These are phyloP conservation scores for Nemania sp. DNA, from an alignment of 2,329 filamentous ascomycete genomes.

Conservation along the genomic window DNA sequence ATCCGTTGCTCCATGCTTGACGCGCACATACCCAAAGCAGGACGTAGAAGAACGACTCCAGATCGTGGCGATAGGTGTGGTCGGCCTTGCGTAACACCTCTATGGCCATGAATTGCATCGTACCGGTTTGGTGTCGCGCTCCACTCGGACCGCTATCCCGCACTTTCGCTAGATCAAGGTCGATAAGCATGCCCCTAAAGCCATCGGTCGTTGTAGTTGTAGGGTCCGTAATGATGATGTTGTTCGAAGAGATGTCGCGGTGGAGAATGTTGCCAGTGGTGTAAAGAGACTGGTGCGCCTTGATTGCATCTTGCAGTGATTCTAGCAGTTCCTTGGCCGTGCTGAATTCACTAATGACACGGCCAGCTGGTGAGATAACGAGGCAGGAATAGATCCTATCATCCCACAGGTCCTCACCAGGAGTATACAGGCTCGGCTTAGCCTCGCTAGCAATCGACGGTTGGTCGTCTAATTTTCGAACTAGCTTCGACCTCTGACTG, in stretches of 20 bases:
- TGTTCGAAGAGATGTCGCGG: conserved; percentile 35
- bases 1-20: conserved; percentile 27
- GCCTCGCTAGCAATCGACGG: neutral
- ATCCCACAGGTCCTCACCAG: conserved; percentile 8
- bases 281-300: conserved; percentile 36
- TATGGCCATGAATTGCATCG: conserved; percentile 35
- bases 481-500: conserved; percentile 14
- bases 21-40: conserved; percentile 33
- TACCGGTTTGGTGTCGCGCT: conserved; percentile 1
- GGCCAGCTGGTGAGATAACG: conserved; percentile 19
- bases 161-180: conserved; percentile 35
- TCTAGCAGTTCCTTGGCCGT: conserved; percentile 32
- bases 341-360: conserved; percentile 19
- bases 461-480: neutral
- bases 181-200: conserved; percentile 39
- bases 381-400: conserved; percentile 26
- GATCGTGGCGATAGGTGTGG: conserved; percentile 38
- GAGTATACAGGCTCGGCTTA: conserved; percentile 5
- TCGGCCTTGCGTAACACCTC: conserved; percentile 25
- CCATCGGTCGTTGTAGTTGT: conserved; percentile 16
- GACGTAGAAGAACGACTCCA: conserved; percentile 42
- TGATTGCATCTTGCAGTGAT: conserved; percentile 34
- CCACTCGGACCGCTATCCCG: conserved; percentile 6
- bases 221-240: conserved; percentile 39
- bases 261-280: conserved; percentile 37